A percentile compares a stretch with the other conserved stretches of the same genome.
Evolutionary conservation across 371 early-diverging fungal genomes (phyloP).

Genomic region (Amoeboradix gromovi): DNA sequence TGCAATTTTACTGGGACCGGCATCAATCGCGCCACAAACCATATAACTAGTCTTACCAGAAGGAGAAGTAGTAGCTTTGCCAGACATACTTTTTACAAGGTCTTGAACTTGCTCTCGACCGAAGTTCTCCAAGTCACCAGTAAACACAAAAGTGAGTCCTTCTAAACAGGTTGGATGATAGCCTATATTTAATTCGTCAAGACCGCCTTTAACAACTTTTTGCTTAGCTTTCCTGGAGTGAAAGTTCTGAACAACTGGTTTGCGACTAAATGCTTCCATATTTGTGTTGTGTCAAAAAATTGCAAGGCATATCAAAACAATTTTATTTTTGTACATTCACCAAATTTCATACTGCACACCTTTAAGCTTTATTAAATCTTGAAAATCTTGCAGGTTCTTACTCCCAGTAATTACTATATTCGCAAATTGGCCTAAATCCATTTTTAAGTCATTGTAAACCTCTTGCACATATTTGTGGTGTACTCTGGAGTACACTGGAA

Average conservation of each 20-base stretch:
- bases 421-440: not conserved
- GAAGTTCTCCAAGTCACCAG: constrained; percentile 52
- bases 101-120: constrained; percentile 43
- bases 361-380: not conserved
- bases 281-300: not conserved
- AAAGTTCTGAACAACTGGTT: not conserved
- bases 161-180: constrained; percentile 4
- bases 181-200: not conserved
- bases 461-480: not conserved
- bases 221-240: not conserved
- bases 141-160: constrained; percentile 65
- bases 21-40: constrained; percentile 51
- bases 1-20: constrained; percentile 64
- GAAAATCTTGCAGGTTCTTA: not conserved
- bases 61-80: constrained; percentile 41
- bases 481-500: not conserved
- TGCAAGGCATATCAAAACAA: no score
- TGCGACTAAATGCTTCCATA: not conserved
- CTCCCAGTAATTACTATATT: not conserved
- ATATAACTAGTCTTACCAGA: constrained; percentile 73
- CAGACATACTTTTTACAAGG: constrained; percentile 72
- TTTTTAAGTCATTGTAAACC: not conserved
- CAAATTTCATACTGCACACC: not conserved
- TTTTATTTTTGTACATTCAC: not conserved
- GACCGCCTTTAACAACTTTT: not conserved